Evolutionary conservation across 108 stramenopile species (phyloP).

Genomic region (Bacterosira constricta): DNA sequence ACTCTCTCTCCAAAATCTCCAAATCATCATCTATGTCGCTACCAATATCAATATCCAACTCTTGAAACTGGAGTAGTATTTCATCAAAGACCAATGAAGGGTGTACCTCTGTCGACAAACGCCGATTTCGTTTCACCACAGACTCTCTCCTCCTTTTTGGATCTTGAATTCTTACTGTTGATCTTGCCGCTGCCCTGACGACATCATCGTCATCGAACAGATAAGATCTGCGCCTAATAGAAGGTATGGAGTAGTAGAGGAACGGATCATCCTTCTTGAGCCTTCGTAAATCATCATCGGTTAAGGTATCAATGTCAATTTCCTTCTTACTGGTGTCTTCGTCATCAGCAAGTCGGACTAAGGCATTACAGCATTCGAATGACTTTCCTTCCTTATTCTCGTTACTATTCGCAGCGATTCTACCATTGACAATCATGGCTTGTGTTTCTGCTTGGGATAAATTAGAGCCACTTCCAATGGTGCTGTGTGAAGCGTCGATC

Average conservation of each 20-base stretch:
- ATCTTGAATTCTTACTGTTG: too few species aligned
- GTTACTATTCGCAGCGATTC: too few species aligned
- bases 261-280: slow-evolving; percentile 1
- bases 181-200: not conserved
- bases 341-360: not conserved
- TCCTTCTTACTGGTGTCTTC: not conserved
- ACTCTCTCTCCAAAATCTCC: too few species aligned
- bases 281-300: not conserved
- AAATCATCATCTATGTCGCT: not conserved
- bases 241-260: slow-evolving; percentile 1
- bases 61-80: not conserved
- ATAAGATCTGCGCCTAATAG: not conserved
- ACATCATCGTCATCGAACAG: not conserved
- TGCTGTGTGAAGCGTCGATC: not conserved
- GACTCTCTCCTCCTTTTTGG: not conserved
- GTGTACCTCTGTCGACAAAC: slow-evolving; percentile 1
- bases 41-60: slow-evolving; percentile 3
- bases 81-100: not conserved
- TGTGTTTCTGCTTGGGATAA: not conserved
- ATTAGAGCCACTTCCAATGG: not conserved
- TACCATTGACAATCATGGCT: too few species aligned
- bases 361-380: not conserved
- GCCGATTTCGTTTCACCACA: not conserved
- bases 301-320: not conserved
- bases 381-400: not conserved